Conservation (phyloP, 1,139 yeast species). For the Kodamaea sp. region DNA sequence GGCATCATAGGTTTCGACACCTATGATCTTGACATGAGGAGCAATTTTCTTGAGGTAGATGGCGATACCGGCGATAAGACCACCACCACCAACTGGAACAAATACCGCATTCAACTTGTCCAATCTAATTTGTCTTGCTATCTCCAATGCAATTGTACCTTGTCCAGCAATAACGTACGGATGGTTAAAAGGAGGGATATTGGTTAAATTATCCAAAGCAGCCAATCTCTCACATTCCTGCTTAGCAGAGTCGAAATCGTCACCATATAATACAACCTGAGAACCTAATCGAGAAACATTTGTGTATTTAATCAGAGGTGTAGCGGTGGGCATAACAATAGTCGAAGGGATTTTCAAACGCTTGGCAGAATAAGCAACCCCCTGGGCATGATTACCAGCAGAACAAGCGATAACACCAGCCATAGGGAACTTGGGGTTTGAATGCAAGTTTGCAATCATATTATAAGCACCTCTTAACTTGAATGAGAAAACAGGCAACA, state of each 20-base stretch:
- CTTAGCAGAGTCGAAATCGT: slow-evolving; percentile 91
- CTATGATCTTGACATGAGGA: slow-evolving; percentile 94
- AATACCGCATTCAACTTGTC: slow-evolving; percentile 82
- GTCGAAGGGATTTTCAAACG: slow-evolving; percentile 87
- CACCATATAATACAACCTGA: slow-evolving; percentile 88
- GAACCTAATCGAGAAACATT: slow-evolving; percentile 92
- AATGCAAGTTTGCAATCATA: slow-evolving; percentile 83
- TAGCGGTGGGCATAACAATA: slow-evolving; percentile 96
- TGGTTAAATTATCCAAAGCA: slow-evolving; percentile 67
- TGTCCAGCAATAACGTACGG: slow-evolving; percentile 99
- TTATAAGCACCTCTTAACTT: slow-evolving; percentile 96
- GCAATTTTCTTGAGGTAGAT: slow-evolving; percentile 89
- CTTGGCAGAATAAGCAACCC: slow-evolving; percentile 90
- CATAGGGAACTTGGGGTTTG: slow-evolving; percentile 53
- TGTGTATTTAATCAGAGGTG: slow-evolving; percentile 90
- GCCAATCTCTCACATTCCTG: slow-evolving; percentile 76
- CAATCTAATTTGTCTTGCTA: slow-evolving; percentile 78
- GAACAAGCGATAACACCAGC: slow-evolving; percentile 97
- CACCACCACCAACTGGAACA: slow-evolving; percentile 97
- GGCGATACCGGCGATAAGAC: slow-evolving; percentile 86
- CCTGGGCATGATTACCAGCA: slow-evolving; percentile 99
- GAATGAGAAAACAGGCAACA: slow-evolving; percentile 92
- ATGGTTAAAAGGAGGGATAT: slow-evolving; percentile 96
- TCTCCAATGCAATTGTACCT: slow-evolving; percentile 93
- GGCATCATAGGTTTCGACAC: slow-evolving; percentile 95